Evolutionary conservation across 331 rosid genomes (phyloP).

Genomic region (Dryas integrifolia): DNA sequence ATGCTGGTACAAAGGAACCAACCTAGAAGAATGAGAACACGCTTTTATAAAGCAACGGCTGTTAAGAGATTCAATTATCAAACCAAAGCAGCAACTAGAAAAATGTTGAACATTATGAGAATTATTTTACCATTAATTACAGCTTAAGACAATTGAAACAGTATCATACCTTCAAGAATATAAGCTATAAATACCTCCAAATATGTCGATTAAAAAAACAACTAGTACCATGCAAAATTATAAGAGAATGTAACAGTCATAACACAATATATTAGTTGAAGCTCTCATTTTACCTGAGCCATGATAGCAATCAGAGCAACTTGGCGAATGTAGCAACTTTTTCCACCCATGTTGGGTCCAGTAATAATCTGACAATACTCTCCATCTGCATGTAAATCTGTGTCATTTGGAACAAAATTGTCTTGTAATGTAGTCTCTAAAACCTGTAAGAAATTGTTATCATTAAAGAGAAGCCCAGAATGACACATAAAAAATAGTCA

Average conservation of each 20-base stretch:
- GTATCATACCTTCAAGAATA: neutral
- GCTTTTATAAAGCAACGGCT: constrained; percentile 27
- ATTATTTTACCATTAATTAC: neutral
- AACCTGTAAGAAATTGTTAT: constrained; percentile 50
- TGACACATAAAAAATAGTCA: neutral
- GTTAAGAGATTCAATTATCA: constrained; percentile 15
- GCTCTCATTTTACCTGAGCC: constrained; percentile 75
- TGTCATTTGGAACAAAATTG: constrained; percentile 88
- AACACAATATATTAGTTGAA: neutral
- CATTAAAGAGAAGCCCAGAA: constrained; percentile 30
- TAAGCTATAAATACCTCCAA: neutral
- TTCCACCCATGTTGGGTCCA: constrained; percentile 98
- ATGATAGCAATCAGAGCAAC: constrained; percentile 84
- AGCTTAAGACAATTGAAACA: neutral
- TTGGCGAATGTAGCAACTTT: constrained; percentile 97
- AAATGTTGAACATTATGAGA: neutral
- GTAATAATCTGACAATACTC: constrained; percentile 90
- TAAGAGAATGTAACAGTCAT: neutral
- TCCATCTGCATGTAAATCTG: constrained; percentile 56
- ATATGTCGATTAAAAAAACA: neutral
- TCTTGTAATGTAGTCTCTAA: constrained; percentile 72
- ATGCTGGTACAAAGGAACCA: constrained; percentile 94
- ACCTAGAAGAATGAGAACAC: constrained; percentile 61
- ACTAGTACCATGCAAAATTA: neutral
- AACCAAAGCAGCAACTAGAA: constrained; percentile 21